These are phyloP conservation scores for Ceratocystis harringtonii DNA, from an alignment of 2,329 filamentous ascomycete species.

Conservation along the genomic window DNA sequence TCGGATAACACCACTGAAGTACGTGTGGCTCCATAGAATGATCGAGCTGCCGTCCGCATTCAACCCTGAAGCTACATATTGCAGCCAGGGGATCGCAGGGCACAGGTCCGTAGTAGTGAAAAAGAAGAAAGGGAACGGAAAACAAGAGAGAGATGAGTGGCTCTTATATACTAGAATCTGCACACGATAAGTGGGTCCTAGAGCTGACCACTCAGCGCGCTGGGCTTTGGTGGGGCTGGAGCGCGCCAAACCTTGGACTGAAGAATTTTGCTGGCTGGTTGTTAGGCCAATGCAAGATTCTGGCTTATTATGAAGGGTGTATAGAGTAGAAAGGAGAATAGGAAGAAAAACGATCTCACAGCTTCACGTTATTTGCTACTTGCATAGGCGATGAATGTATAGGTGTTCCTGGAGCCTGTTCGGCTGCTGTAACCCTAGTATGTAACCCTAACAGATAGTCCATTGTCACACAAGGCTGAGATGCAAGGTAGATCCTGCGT, in stretches of 20 bases:
- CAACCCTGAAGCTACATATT: conserved; percentile 33
- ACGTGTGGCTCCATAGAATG: conserved; percentile 59
- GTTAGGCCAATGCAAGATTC: background rate
- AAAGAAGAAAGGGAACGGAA: conserved; percentile 24
- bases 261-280: background rate
- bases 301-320: background rate
- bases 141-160: conserved; percentile 4
- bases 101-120: conserved; percentile 63
- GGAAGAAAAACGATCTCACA: too few relatives aligned
- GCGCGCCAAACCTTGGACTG: background rate
- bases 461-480: background rate
- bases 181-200: background rate
- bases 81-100: conserved; percentile 56
- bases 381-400: too few relatives aligned
- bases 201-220: background rate
- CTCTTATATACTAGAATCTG: conserved; percentile 8
- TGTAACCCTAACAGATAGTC: background rate
- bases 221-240: background rate
- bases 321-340: background rate
- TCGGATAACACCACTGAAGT: conserved; percentile 67
- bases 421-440: background rate
- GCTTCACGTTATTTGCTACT: too few relatives aligned
- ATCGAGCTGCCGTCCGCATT: conserved; percentile 73
- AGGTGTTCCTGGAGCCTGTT: background rate
- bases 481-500: background rate